Percentiles rank a stretch among this genome's conserved stretches.
phyloP scores from a whole-genome alignment of 495 filamentous ascomycete genomes.

The Podospora didyma region DNA sequence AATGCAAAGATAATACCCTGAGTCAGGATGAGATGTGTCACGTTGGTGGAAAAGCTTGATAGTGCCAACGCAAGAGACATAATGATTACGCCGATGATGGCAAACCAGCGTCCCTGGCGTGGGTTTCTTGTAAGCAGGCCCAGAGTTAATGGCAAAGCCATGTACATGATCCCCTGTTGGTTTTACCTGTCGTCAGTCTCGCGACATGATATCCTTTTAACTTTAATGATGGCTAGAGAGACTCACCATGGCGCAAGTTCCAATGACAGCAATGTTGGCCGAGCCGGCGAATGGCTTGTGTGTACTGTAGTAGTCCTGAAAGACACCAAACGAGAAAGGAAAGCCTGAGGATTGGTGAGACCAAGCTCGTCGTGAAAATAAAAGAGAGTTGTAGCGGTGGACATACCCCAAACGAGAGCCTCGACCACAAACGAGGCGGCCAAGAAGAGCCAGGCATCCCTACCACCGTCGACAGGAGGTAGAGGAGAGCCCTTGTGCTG shows the following conservation, averaged over 20 bases:
- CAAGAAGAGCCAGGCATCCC: constrained; percentile 62
- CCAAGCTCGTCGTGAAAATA: neutral
- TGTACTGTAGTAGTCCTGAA: constrained; percentile 44
- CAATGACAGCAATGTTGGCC: constrained; percentile 38
- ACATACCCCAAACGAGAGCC: constrained; percentile 60
- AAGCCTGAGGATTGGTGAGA: constrained; percentile 45
- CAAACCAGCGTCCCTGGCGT: constrained; percentile 25
- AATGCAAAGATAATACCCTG: constrained; percentile 53
- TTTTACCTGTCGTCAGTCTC: neutral
- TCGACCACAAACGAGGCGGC: constrained; percentile 60
- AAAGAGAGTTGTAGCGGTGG: neutral
- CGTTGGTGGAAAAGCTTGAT: constrained; percentile 42
- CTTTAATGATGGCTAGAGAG: too few relatives aligned
- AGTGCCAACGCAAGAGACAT: constrained; percentile 39
- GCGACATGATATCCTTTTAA: too few relatives aligned
- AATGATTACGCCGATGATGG: constrained; percentile 34
- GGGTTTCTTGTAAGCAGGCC: constrained; percentile 28
- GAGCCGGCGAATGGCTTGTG: constrained; percentile 35
- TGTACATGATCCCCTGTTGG: constrained; percentile 46
- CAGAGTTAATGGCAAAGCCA: constrained; percentile 39
- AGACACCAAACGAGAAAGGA: constrained; percentile 55
- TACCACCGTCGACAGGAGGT: constrained; percentile 58
- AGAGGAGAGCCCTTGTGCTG: constrained; percentile 35
- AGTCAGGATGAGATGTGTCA: constrained; percentile 45
- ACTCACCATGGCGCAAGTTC: constrained; percentile 36